These are phyloP conservation scores for Tetracladium maxilliforme DNA, from an alignment of 2,329 filamentous ascomycete genomes.

Conservation along the genomic window DNA sequence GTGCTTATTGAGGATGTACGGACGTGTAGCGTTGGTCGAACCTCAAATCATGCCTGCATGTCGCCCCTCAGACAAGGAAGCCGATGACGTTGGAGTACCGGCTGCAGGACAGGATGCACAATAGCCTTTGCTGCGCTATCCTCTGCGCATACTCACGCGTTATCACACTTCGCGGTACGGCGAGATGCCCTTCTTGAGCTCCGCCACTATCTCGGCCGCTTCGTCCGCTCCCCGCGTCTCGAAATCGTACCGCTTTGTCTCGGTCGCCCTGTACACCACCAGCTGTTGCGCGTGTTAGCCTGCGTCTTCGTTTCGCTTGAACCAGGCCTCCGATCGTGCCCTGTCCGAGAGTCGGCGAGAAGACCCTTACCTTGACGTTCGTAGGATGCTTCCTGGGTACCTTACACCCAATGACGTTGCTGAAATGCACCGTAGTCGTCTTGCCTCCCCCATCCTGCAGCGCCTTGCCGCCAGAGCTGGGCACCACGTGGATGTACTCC, in stretches of 20 bases:
- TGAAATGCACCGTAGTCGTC: conserved; percentile 71
- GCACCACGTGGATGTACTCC: conserved; percentile 79
- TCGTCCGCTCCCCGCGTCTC: conserved; percentile 60
- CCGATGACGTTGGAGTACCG: too few species aligned
- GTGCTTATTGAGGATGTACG: too few species aligned
- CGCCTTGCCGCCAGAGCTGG: conserved; percentile 50
- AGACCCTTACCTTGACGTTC: conserved; percentile 56
- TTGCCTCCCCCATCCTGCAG: conserved; percentile 50
- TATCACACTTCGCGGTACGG: conserved; percentile 35
- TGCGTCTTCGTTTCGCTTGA: too few species aligned
- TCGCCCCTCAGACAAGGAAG: too few species aligned
- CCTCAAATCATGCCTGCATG: too few species aligned
- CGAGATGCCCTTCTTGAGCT: conserved; percentile 63
- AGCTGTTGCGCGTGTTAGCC: conserved; percentile 27
- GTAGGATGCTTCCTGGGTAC: conserved; percentile 67
- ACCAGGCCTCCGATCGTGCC: too few species aligned
- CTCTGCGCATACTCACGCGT: too few species aligned
- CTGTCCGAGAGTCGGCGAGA: neutral
- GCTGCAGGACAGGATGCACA: too few species aligned
- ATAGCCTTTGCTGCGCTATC: too few species aligned
- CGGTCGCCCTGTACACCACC: conserved; percentile 59
- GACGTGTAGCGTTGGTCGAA: too few species aligned
- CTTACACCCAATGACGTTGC: conserved; percentile 69
- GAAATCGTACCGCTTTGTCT: conserved; percentile 75
- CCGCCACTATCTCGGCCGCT: conserved; percentile 63